Conservation (phyloP, 2,329 filamentous ascomycete species). For the Pestalotiopsis sp. region DNA sequence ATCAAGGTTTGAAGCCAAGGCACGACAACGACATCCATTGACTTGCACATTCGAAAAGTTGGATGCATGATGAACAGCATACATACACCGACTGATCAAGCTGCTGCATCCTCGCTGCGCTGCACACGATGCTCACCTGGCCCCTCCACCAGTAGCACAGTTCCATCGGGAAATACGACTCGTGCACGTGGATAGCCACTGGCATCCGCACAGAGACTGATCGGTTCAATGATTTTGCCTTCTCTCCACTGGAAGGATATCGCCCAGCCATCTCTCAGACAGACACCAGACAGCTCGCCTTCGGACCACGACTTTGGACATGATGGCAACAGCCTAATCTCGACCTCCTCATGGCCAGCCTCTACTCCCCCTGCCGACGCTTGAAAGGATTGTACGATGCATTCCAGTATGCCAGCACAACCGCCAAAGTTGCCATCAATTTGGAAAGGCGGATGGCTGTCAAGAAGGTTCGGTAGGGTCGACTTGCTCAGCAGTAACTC, state of each 20-base stretch:
- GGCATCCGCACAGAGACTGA: background rate
- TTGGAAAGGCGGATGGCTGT: constrained; percentile 49
- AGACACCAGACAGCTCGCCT: constrained; percentile 35
- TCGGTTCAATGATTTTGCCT: constrained; percentile 13
- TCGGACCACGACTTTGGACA: constrained; percentile 36
- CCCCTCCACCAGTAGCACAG: background rate
- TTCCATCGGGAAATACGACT: constrained; percentile 1
- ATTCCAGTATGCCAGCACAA: constrained; percentile 48
- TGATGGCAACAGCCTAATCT: constrained; percentile 39
- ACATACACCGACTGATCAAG: background rate
- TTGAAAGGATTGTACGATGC: constrained; percentile 39
- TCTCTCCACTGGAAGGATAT: constrained; percentile 40
- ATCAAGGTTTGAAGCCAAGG: background rate
- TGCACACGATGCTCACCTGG: background rate
- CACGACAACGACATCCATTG: background rate
- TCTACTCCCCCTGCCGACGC: constrained; percentile 16
- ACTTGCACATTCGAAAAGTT: too few relatives aligned
- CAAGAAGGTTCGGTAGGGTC: constrained; percentile 46
- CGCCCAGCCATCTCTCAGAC: constrained; percentile 37
- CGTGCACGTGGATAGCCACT: background rate
- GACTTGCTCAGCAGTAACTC: constrained; percentile 33
- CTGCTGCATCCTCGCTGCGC: background rate
- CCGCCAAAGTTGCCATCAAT: constrained; percentile 54
- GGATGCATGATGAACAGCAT: too few relatives aligned
- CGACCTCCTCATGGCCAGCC: background rate